phyloP scores from a whole-genome alignment of 148 eudicot genomes.

The Selenicereus undatus region DNA sequence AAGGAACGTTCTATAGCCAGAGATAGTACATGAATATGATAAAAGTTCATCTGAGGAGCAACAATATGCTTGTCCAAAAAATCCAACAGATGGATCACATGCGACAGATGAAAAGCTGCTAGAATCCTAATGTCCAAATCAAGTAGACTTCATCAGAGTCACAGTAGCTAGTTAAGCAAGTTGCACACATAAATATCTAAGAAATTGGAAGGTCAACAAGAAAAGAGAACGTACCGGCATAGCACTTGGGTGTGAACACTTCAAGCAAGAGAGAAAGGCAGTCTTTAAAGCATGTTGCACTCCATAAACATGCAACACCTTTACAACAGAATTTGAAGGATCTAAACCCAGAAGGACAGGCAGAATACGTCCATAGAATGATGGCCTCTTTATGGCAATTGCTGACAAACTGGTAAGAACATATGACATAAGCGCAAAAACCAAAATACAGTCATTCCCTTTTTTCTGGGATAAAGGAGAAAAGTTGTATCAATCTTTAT shows the following conservation, averaged over 20 bases:
- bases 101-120: background rate
- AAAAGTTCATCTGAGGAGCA: background rate
- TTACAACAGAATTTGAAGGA: conserved; percentile 59
- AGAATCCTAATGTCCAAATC: background rate
- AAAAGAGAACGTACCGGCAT: conserved; percentile 59
- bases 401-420: conserved; percentile 62
- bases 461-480: no score
- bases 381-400: conserved; percentile 83
- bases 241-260: conserved; percentile 85
- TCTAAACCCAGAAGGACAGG: conserved; percentile 88
- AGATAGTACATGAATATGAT: background rate
- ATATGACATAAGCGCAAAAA: conserved; percentile 15
- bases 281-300: conserved; percentile 77
- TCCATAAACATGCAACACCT: conserved; percentile 65
- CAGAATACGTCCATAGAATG: conserved; percentile 92
- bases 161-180: background rate
- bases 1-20: background rate
- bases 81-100: background rate
- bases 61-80: background rate
- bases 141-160: background rate
- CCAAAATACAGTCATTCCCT: background rate
- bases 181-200: background rate
- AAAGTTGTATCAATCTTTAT: no score
- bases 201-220: background rate
- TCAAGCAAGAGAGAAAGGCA: conserved; percentile 80